Base-by-base conservation (phyloP, 345 rosid genomes). In the Salix arbutifolia region DNA sequence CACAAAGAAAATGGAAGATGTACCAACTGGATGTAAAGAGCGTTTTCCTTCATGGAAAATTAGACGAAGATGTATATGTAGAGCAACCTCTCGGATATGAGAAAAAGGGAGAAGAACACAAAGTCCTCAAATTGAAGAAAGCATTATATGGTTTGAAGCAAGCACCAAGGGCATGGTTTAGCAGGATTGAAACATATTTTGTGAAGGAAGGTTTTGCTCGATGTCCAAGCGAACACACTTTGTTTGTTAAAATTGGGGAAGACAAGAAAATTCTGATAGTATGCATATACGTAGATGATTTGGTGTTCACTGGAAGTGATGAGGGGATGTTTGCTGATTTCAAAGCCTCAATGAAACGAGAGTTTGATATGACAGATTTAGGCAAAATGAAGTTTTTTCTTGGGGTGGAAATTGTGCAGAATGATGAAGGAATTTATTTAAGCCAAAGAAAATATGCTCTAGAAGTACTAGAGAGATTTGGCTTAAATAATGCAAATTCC, bases 221-320 rank as follows among this genome's bases (percentile, higher is more conserved):
- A 12, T 67, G 46, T 18, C 4, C 37, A 31, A 19, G 4, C 9
- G 70, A 67, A 1, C 16, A 33, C 0, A 33, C 35, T 5, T 0
- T 33, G 0, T 33, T 33, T 33, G 35, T 33, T 0, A 33, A 33
- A 33, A 33, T 0, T 33, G 0, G 0, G 0, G 1, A 0, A 0
- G 35, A 5, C 0, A 5, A 0, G 6, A 33, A 33, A 0, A 33
- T 33, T 33, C 1, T 33, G 6, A 0, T 33, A 5, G 35, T 33
- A 0, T 0, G 35, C 1, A 0, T 33, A 4, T 33, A 33, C 1
- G 6, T 33, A 0, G 35, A 33, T 33, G 6, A 33, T 0, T 33
- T 33, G 35, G 35, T 33, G 35, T 33, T 33, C 6, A 33, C 35
- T 33, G 1, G 6, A 4, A 33, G 6, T 33, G 35, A 33, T 33